These are phyloP conservation scores for Aspergillus fumigatiaffinis DNA, from an alignment of 2,329 filamentous ascomycete genomes.

Conservation along the genomic window DNA sequence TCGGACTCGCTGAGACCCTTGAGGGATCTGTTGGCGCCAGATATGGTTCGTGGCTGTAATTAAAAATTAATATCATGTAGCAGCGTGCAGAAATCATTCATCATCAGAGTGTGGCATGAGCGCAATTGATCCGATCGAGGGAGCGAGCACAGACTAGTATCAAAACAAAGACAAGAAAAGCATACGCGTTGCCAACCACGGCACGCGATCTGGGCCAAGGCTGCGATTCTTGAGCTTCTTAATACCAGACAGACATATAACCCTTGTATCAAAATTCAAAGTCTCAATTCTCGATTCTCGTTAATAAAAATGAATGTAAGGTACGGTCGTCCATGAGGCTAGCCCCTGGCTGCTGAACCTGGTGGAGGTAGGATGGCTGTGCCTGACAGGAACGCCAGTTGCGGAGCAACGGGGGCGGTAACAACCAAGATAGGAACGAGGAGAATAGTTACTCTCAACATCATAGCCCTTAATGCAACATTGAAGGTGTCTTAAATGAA, in stretches of 20 bases:
- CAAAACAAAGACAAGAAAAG: not conserved
- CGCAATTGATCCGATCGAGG: not conserved
- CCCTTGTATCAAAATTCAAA: not conserved
- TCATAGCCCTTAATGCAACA: not conserved
- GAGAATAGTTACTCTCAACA: not conserved
- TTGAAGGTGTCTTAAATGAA: not conserved
- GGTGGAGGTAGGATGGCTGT: not conserved
- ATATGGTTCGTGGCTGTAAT: not conserved
- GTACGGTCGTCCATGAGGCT: not conserved
- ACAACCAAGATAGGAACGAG: not conserved
- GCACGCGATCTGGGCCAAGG: not conserved
- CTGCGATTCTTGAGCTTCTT: not conserved
- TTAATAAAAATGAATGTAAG: not conserved
- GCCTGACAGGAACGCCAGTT: not conserved
- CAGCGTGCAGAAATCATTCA: not conserved
- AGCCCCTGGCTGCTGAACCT: not conserved
- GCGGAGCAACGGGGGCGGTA: slow-evolving; percentile 8
- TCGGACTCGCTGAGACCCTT: not conserved
- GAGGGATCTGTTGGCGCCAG: not conserved
- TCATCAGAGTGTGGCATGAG: not conserved
- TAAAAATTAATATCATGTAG: not conserved
- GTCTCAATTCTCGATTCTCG: not conserved
- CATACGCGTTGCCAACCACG: not conserved
- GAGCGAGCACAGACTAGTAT: not conserved
- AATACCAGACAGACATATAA: not conserved